Evolutionary conservation across 805 yeast genomes (phyloP).

Genomic region (Wickerhamomyces canadensis): DNA sequence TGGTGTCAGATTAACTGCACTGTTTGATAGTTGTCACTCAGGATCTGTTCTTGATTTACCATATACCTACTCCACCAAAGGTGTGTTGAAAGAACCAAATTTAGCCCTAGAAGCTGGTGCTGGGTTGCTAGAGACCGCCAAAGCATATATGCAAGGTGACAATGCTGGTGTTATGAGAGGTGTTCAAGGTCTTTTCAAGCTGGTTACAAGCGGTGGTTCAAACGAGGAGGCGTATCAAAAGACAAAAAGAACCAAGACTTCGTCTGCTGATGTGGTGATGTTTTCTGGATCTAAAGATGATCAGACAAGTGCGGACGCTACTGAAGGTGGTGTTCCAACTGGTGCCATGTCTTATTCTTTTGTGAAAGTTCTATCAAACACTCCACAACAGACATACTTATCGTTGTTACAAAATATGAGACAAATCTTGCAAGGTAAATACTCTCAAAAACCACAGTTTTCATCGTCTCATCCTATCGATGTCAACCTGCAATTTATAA

Average conservation of each 20-base stretch:
- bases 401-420: conserved; percentile 70
- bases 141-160: conserved; percentile 59
- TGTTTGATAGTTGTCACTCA: conserved; percentile 83
- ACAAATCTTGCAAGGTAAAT: conserved; percentile 52
- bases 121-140: conserved; percentile 54
- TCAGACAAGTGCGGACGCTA: conserved; percentile 81
- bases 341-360: conserved; percentile 88
- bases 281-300: conserved; percentile 80
- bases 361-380: conserved; percentile 51
- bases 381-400: conserved; percentile 64
- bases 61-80: conserved; percentile 74
- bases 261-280: conserved; percentile 73
- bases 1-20: conserved; percentile 73
- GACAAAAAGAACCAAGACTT: conserved; percentile 50
- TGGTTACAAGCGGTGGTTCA: conserved; percentile 33
- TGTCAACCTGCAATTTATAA: conserved; percentile 43
- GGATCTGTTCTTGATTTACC: conserved; percentile 82
- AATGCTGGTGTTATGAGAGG: conserved; percentile 35
- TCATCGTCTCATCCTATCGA: conserved; percentile 81
- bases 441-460: conserved; percentile 79
- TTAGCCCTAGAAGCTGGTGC: conserved; percentile 69
- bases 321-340: conserved; percentile 61
- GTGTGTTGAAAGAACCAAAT: conserved; percentile 77
- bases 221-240: conserved; percentile 33
- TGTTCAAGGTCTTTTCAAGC: conserved; percentile 36